Percentiles rank a stretch among this genome's conserved stretches.
Evolutionary conservation across 345 rosid species (phyloP).

Genomic region (Gynandropsis gynandra): DNA sequence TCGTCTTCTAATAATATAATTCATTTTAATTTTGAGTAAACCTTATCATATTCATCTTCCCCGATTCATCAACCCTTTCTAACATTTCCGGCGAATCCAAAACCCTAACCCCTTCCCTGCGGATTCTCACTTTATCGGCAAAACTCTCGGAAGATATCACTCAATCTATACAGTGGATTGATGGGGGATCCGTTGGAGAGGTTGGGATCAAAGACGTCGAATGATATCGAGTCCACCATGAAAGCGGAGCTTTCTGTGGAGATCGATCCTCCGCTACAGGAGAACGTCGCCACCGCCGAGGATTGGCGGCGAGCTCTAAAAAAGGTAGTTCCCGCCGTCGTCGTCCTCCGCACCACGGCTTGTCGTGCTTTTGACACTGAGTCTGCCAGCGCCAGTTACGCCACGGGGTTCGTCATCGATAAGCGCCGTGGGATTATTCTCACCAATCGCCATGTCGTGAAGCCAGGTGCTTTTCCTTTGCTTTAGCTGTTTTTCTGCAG

Average conservation of each 20-base stretch:
- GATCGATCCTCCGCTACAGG: conserved; percentile 46
- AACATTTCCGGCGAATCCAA: conserved; percentile 13
- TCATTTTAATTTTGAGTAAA: too few relatives aligned
- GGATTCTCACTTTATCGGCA: conserved; percentile 13
- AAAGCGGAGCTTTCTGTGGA: conserved; percentile 65
- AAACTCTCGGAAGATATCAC: too few relatives aligned
- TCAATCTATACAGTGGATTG: too few relatives aligned
- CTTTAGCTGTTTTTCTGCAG: too few relatives aligned
- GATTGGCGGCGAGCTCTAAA: conserved; percentile 78
- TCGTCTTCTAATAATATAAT: too few relatives aligned
- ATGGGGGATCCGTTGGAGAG: conserved; percentile 56
- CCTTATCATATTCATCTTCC: conserved; percentile 15
- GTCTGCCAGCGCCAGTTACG: conserved; percentile 62
- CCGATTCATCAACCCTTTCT: conserved; percentile 13
- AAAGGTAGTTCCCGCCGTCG: conserved; percentile 84
- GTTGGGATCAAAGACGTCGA: conserved; percentile 38
- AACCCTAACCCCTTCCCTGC: conserved; percentile 29
- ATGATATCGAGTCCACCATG: conserved; percentile 37
- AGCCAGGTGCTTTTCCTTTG: too few relatives aligned
- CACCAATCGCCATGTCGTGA: too few relatives aligned
- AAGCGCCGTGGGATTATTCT: conserved; percentile 84
- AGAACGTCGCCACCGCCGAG: conserved; percentile 60
- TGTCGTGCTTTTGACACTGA: conserved; percentile 93
- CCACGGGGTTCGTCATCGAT: conserved; percentile 90
- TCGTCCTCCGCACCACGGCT: conserved; percentile 73